phyloP scores from a whole-genome alignment of 768 basidiomycete species.

The Hirschioporus abietinus region DNA sequence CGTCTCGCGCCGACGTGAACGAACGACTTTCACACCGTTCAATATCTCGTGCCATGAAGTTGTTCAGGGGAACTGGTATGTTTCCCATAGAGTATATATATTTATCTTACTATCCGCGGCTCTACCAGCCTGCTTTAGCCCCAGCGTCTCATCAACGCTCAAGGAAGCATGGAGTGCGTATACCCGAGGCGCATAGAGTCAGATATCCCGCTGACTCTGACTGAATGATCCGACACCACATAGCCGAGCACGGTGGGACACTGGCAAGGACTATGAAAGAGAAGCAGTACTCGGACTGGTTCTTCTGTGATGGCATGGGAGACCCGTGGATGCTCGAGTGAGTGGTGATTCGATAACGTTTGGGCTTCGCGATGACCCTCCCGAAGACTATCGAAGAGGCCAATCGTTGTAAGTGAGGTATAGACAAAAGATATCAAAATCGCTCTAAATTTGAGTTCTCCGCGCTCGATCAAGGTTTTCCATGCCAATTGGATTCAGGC shows the following conservation, averaged over 20 bases:
- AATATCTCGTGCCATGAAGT: not conserved
- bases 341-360: not conserved
- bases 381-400: not conserved
- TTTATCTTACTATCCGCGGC: not conserved
- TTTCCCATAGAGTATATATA: not conserved
- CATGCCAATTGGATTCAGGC: constrained; percentile 9
- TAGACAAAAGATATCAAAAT: not conserved
- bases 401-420: not conserved
- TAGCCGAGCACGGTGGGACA: constrained; percentile 9
- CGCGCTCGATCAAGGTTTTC: constrained; percentile 8
- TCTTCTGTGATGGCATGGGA: constrained; percentile 9
- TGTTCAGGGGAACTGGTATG: not conserved
- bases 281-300: not conserved
- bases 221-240: not conserved
- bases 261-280: constrained; percentile 7
- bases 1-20: not conserved
- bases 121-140: constrained; percentile 7
- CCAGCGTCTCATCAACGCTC: not conserved
- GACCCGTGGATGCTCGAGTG: constrained; percentile 11
- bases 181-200: not conserved
- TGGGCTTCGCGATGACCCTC: not conserved
- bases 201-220: not conserved
- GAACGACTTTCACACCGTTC: not conserved
- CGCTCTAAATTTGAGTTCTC: not conserved
- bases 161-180: constrained; percentile 7